Conservation (phyloP, 495 filamentous ascomycete genomes). For the Hypoxylon crocopeplum region DNA sequence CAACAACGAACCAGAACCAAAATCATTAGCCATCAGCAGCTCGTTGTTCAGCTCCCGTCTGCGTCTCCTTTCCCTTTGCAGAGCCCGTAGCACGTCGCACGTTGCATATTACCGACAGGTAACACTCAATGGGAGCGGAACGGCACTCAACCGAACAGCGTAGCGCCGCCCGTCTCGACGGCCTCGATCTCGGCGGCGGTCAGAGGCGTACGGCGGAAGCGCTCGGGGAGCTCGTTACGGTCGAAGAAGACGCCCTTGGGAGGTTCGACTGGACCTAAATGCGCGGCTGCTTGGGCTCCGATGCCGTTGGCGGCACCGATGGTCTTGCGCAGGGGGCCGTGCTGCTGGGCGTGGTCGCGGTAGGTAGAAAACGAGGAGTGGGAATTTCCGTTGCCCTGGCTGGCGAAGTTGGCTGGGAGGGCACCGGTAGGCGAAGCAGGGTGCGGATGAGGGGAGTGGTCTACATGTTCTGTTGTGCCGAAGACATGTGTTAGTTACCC, state of each 20-base stretch:
- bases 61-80: background rate
- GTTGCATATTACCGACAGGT: background rate
- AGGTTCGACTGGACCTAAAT: slow-evolving; percentile 74
- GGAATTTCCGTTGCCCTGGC: slow-evolving; percentile 48
- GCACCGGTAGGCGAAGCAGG: slow-evolving; percentile 55
- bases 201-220: slow-evolving; percentile 79
- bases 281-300: slow-evolving; percentile 67
- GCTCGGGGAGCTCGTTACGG: slow-evolving; percentile 80
- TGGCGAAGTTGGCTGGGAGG: slow-evolving; percentile 65
- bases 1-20: background rate
- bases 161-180: slow-evolving; percentile 87
- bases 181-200: slow-evolving; percentile 89
- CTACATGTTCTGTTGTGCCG: slow-evolving; percentile 61
- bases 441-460: slow-evolving; percentile 71
- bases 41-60: background rate
- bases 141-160: slow-evolving; percentile 45
- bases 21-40: slow-evolving; percentile 11
- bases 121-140: background rate
- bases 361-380: slow-evolving; percentile 87
- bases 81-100: background rate
- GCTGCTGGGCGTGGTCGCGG: slow-evolving; percentile 90
- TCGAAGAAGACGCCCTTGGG: slow-evolving; percentile 83
- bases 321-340: slow-evolving; percentile 79
- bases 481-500: slow-evolving; percentile 15
- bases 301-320: slow-evolving; percentile 61